Evolutionary conservation across 2,329 filamentous ascomycete genomes (phyloP), one percentile per base, ranked within the genome.

Genomic region (Fonsecaea monophora): DNA sequence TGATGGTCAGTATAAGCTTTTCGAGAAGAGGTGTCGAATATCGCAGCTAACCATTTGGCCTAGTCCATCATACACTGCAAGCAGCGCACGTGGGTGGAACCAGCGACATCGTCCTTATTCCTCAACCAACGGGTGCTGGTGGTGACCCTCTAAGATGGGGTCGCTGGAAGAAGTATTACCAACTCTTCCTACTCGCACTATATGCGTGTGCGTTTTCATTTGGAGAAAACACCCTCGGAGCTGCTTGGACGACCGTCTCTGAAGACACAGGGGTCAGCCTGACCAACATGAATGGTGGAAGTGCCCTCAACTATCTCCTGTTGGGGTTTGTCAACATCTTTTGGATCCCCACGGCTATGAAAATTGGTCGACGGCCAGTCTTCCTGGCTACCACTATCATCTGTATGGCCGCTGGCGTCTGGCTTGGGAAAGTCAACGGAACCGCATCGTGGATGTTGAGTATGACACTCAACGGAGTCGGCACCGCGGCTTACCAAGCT

Each of bases 381-480:
- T 79, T 81, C 60, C 82, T 87, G 38, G 72, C 81, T 53, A 85
- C 83, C 2, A 82, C 82, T 13, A 71, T 85, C 53, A 79, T 87
- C 66, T 85, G 83, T 70, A 77, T 87, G 45, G 81, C 77, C 2
- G 82, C 82, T 13, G 82, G 80, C 34, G 84, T 87, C 66, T 87
- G 85, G 86, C 82, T 86, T 67, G 87, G 86, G 0, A 78, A 78
- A 58, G 86, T 87, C 8, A 83, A 0, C 89, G 90, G 72, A 77
- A 79, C 61, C 85, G 84, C 60, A 89, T 89, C 73, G 87, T 90
- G 85, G 87, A 86, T 9, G 87, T 83, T 60, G 86, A 79, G 64
- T 38, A 81, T 82, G 66, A 79, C 86, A 5, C 78, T 89, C 9
- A 89, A 88, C 72, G 87, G 87, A 0, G 80, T 89, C 53, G 87